Conservation (phyloP, 2,329 filamentous ascomycete species). For the Hymenoscyphus salicellus region DNA sequence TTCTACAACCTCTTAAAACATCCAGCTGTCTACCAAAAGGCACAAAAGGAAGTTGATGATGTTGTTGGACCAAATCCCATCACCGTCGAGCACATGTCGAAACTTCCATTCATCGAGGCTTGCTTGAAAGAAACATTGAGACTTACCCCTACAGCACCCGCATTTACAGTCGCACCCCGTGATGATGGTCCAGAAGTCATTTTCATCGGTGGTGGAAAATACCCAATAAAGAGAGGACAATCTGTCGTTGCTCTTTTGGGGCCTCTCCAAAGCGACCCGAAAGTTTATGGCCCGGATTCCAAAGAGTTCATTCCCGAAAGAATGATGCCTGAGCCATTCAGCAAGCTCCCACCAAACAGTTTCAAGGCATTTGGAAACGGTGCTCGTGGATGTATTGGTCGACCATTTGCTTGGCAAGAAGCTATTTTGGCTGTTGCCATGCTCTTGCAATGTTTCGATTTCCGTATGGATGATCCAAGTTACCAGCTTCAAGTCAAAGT, state of each 20-base stretch:
- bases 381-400: slow-evolving; percentile 67
- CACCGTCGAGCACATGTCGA: slow-evolving; percentile 46
- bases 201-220: slow-evolving; percentile 39
- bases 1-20: slow-evolving; percentile 53
- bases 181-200: slow-evolving; percentile 40
- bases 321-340: slow-evolving; percentile 68
- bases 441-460: slow-evolving; percentile 69
- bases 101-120: slow-evolving; percentile 64
- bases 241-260: slow-evolving; percentile 48
- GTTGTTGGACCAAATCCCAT: slow-evolving; percentile 49
- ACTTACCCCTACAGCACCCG: slow-evolving; percentile 57
- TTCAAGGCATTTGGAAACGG: slow-evolving; percentile 80
- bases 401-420: slow-evolving; percentile 75
- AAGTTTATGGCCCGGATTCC: slow-evolving; percentile 63
- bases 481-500: slow-evolving; percentile 54
- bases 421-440: slow-evolving; percentile 59
- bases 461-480: slow-evolving; percentile 58
- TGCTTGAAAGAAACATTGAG: slow-evolving; percentile 66
- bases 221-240: slow-evolving; percentile 47
- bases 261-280: slow-evolving; percentile 60
- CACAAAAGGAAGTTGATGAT: slow-evolving; percentile 51
- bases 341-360: slow-evolving; percentile 58
- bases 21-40: slow-evolving; percentile 45
- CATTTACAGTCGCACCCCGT: slow-evolving; percentile 48
- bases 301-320: slow-evolving; percentile 66